These are phyloP conservation scores for Macrocybe sp. DNA, from an alignment of 1,284 basidiomycete genomes.

Conservation along the genomic window DNA sequence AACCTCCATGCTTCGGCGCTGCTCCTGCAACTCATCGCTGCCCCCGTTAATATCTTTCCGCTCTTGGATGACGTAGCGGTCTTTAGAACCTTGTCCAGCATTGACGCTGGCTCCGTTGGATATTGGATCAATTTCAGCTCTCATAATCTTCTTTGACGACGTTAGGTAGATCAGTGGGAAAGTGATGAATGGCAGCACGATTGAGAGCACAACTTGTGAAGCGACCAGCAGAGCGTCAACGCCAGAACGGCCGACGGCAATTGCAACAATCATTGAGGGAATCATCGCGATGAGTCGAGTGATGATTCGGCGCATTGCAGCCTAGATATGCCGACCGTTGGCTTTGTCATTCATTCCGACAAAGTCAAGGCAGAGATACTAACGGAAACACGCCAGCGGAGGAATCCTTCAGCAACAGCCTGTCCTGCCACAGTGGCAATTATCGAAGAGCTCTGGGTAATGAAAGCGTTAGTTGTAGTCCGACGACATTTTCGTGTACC, in stretches of 20 bases:
- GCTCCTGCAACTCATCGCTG: too few species aligned
- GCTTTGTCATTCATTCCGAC: conserved; percentile 1
- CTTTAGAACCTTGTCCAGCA: too few species aligned
- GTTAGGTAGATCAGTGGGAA: conserved; percentile 80
- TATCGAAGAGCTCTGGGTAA: conserved; percentile 75
- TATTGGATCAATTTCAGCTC: background rate
- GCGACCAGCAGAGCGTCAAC: conserved; percentile 81
- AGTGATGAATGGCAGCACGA: conserved; percentile 86
- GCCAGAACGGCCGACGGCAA: conserved; percentile 70
- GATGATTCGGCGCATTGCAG: conserved; percentile 74
- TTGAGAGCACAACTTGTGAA: conserved; percentile 84
- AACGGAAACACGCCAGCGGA: conserved; percentile 86
- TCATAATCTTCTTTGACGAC: conserved; percentile 66
- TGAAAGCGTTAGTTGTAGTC: background rate
- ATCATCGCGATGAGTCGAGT: conserved; percentile 85
- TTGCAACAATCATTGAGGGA: conserved; percentile 82
- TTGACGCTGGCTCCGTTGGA: too few species aligned
- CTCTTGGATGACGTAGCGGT: too few species aligned
- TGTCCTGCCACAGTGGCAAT: conserved; percentile 93
- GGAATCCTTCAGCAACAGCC: conserved; percentile 91
- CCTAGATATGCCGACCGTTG: conserved; percentile 34
- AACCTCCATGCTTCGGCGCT: too few species aligned
- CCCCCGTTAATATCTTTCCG: too few species aligned
- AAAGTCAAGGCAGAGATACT: conserved; percentile 18
- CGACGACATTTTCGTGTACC: background rate